Evolutionary conservation across 2,329 filamentous ascomycete species (phyloP).

Genomic region (Fusarium praegraminearum): DNA sequence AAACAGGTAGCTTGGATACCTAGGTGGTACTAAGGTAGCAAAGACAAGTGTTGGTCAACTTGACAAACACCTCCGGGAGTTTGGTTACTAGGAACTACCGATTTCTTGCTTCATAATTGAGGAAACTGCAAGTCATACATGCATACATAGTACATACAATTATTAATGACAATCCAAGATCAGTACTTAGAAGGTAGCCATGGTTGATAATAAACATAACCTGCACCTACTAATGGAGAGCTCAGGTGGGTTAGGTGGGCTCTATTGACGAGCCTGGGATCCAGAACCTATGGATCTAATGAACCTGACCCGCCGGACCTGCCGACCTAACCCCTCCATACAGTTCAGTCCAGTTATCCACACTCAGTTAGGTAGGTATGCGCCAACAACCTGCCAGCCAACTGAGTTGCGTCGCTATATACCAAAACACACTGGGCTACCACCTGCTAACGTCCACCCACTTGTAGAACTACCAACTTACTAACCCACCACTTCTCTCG

Average conservation of each 20-base stretch:
- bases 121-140: neutral
- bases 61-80: neutral
- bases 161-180: neutral
- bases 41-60: neutral
- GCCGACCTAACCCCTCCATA: conserved; percentile 14
- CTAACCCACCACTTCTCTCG: conserved; percentile 12
- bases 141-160: neutral
- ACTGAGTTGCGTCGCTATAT: conserved; percentile 1
- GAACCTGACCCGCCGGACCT: neutral
- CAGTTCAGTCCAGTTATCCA: conserved; percentile 4
- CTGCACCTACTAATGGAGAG: neutral
- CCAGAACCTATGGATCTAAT: neutral
- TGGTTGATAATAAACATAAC: neutral
- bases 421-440: neutral
- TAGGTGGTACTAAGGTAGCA: neutral
- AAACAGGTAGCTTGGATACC: neutral
- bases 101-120: neutral
- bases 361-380: neutral
- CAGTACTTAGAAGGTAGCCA: no score
- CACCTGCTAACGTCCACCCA: neutral
- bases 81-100: neutral
- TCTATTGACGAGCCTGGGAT: neutral
- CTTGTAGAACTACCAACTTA: conserved; percentile 7
- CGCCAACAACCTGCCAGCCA: neutral
- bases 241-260: neutral